Conservation (phyloP, 2,329 filamentous ascomycete species). For the Calonectria fujianensis region DNA sequence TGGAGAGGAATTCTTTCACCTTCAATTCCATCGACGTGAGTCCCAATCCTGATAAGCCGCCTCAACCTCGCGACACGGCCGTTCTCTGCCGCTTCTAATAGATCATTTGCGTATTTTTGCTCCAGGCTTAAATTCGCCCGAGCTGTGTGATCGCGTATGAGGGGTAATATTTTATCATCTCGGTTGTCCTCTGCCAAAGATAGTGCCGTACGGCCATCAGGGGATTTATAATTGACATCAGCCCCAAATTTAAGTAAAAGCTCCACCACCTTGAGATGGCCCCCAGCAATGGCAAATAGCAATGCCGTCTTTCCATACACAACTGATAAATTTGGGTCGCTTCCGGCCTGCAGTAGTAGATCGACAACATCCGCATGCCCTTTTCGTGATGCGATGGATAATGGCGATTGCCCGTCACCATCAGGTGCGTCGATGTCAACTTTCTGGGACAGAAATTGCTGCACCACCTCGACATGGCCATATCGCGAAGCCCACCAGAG, state of each 20-base stretch:
- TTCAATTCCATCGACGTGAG: not conserved
- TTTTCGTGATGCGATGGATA: not conserved
- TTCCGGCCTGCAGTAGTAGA: constrained; percentile 5
- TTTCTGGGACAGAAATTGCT: constrained; percentile 2
- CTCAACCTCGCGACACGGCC: not conserved
- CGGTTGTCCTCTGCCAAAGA: not conserved
- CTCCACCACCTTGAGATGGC: not conserved
- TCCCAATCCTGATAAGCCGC: not conserved
- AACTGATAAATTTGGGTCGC: constrained; percentile 17
- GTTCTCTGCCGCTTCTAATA: not conserved
- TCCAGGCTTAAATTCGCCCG: not conserved
- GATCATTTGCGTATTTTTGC: constrained; percentile 3
- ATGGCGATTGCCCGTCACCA: not conserved
- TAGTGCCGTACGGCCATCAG: not conserved
- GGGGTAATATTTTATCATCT: not conserved
- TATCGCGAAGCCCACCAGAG: constrained; percentile 36
- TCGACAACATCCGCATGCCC: not conserved
- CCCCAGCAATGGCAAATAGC: constrained; percentile 3
- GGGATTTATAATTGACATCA: not conserved
- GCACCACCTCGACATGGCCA: constrained; percentile 14
- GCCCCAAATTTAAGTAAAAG: not conserved
- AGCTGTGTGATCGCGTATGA: not conserved
- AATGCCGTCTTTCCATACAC: constrained; percentile 27
- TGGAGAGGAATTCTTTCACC: not conserved
- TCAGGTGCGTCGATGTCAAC: not conserved